Percentiles rank a stretch among this genome's conserved stretches.
phyloP scores from a whole-genome alignment of 2,329 filamentous ascomycete genomes.

The Trichophyton mentagrophytes region DNA sequence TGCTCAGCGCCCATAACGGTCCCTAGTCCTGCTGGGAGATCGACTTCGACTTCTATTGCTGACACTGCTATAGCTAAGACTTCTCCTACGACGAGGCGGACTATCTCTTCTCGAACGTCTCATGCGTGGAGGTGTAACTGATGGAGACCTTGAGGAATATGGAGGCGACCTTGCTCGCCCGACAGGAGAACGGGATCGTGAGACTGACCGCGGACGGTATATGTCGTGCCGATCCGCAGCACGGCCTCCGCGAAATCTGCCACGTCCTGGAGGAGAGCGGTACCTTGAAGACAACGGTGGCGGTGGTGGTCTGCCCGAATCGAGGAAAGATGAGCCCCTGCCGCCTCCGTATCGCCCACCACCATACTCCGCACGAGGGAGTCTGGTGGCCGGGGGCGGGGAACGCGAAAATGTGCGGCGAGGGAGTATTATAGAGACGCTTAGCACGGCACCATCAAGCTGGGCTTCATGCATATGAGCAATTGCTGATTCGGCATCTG shows the following conservation, averaged over 20 bases:
- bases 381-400: conserved; percentile 54
- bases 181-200: conserved; percentile 33
- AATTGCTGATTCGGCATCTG: conserved; percentile 76
- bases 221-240: conserved; percentile 30
- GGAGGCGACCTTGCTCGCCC: conserved; percentile 22
- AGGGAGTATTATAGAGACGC: conserved; percentile 78
- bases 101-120: conserved; percentile 25
- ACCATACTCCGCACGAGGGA: conserved; percentile 7
- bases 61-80: conserved; percentile 47
- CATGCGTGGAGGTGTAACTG: conserved; percentile 27
- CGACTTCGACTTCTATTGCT: conserved; percentile 36
- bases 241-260: conserved; percentile 24
- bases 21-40: conserved; percentile 36
- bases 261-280: conserved; percentile 23
- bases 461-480: conserved; percentile 98
- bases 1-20: conserved; percentile 18
- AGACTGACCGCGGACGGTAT: conserved; percentile 50
- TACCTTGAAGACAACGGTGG: conserved; percentile 15
- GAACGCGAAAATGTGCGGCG: conserved; percentile 69
- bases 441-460: conserved; percentile 67
- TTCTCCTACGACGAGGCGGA: conserved; percentile 36
- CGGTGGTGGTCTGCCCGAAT: conserved; percentile 1
- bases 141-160: conserved; percentile 24
- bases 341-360: conserved; percentile 13
- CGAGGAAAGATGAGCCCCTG: conserved; percentile 9